Evolutionary conservation across 1,284 basidiomycete species (phyloP), one percentile per base, ranked within the genome.

Genomic region (Ceratobasidium sp.): DNA sequence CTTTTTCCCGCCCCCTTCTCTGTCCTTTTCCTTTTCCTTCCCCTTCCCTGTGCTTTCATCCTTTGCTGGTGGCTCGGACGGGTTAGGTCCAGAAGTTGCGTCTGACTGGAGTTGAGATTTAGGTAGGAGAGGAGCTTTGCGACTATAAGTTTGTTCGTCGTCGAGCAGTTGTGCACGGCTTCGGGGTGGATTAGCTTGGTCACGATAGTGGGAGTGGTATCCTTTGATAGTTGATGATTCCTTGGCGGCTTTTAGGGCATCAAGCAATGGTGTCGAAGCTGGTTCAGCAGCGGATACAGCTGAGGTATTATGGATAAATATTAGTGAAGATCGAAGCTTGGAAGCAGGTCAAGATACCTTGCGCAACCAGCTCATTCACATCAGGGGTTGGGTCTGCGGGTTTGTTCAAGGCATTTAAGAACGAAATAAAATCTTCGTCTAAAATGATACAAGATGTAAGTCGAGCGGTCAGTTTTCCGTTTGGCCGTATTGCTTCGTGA

Each of bases 361-460:
- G 83, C 2, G 87, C 81, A 78, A 88, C 85, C 0, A 87, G 84
- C 78, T 93, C 91, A 1, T 88, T 88, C 44, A 84, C 81, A 1
- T 82, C 73, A 11, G 84, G 78, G 0, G 85, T 87, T 53, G 81
- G 77, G 88, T 89, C 75, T 89, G 85, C 75, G 1, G 82, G 81
- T 1, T 81, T 80, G 24, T 81, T 79, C 11, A 86, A 80, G 27
- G 88, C 88, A 77, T 91, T 89, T 54, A 96, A 78, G 84, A 96
- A 97, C 0, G 93, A 94, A 24, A 92, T 86, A 78, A 90, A 95
- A 79, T 94, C 92, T 41, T 92, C 90, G 79, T 95, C 93, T 94
- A 79, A 27, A 22, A 60, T 14, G 27, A n/a, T 65, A 71, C 33
- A 50, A 62, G 22, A 71, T 19, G 33, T 41, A 67, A 45, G n/a